Evolutionary conservation across 768 basidiomycete species (phyloP).

Genomic region (Boletales sp.): DNA sequence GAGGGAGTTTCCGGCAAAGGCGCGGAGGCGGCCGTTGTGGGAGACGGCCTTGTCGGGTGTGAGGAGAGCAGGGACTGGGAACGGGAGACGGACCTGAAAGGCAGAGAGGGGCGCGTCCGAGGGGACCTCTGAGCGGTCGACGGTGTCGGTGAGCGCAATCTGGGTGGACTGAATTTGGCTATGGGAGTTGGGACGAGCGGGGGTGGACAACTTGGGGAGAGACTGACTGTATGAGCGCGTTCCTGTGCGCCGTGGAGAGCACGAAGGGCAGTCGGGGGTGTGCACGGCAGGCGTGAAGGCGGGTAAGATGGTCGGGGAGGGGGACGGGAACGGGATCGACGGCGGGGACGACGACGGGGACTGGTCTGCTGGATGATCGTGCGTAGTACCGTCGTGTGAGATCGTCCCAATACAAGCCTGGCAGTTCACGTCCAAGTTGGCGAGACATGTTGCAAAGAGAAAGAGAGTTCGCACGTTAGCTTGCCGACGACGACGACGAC

Average conservation of each 20-base stretch:
- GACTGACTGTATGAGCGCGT: constrained; percentile 27
- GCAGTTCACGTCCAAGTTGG: constrained; percentile 36
- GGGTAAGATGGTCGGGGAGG: neutral
- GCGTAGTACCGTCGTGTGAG: constrained; percentile 50
- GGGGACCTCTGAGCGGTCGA: constrained; percentile 23
- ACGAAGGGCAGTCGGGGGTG: constrained; percentile 12
- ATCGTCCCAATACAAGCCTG: constrained; percentile 57
- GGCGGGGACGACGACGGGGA: neutral
- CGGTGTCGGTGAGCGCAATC: constrained; percentile 36
- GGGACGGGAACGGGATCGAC: neutral
- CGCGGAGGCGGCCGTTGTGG: constrained; percentile 30
- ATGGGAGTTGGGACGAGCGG: neutral
- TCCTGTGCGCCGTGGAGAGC: constrained; percentile 19
- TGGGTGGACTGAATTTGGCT: constrained; percentile 43
- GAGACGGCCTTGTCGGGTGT: constrained; percentile 29
- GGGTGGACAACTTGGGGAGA: neutral
- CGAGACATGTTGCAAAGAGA: too few relatives aligned
- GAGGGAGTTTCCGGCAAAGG: constrained; percentile 47
- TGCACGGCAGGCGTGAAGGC: neutral
- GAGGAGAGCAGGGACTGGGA: neutral
- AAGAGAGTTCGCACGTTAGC: constrained; percentile 6
- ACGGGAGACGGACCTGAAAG: constrained; percentile 38
- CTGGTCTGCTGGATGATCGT: neutral
- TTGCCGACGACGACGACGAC: constrained; percentile 57
- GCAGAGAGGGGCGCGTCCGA: constrained; percentile 38